These are phyloP conservation scores for Clathrospora elynae DNA, from an alignment of 2,329 filamentous ascomycete species.

Conservation along the genomic window DNA sequence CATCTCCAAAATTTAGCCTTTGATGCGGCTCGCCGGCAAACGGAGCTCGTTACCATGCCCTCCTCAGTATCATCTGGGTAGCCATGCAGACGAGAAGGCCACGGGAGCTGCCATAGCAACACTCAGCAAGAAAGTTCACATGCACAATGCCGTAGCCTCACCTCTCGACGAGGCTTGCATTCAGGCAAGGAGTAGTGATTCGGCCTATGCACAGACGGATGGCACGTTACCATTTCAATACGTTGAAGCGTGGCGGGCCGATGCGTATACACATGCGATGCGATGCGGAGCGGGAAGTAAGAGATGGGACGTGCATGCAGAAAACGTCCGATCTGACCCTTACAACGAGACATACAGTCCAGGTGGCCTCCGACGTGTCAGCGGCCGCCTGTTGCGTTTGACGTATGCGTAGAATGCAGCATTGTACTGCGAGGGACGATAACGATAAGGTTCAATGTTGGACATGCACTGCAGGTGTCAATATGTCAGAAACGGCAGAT, in stretches of 20 bases:
- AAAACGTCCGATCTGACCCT: slow-evolving; percentile 2
- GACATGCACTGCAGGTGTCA: slow-evolving; percentile 14
- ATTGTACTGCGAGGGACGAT: neutral
- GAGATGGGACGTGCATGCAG: slow-evolving; percentile 11
- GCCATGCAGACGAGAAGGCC: slow-evolving; percentile 1
- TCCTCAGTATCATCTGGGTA: too few species aligned
- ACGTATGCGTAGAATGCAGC: slow-evolving; percentile 2
- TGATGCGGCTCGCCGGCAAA: too few species aligned
- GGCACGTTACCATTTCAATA: slow-evolving; percentile 4
- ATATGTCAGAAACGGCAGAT: slow-evolving; percentile 11
- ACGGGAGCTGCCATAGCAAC: neutral
- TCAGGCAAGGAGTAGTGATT: neutral
- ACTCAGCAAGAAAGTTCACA: neutral
- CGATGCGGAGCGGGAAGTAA: slow-evolving; percentile 15
- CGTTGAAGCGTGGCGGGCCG: slow-evolving; percentile 8
- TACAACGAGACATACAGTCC: slow-evolving; percentile 1
- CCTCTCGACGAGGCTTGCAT: neutral
- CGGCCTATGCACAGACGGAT: neutral
- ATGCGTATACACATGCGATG: slow-evolving; percentile 4
- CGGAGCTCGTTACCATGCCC: too few species aligned
- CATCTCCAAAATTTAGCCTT: too few species aligned
- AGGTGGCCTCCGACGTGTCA: slow-evolving; percentile 1
- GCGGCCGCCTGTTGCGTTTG: slow-evolving; percentile 3
- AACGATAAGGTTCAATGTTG: slow-evolving; percentile 9
- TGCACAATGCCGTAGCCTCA: neutral